Evolutionary conservation across 2,329 filamentous ascomycete genomes (phyloP).

Genomic region (Akanthomyces lecanii): DNA sequence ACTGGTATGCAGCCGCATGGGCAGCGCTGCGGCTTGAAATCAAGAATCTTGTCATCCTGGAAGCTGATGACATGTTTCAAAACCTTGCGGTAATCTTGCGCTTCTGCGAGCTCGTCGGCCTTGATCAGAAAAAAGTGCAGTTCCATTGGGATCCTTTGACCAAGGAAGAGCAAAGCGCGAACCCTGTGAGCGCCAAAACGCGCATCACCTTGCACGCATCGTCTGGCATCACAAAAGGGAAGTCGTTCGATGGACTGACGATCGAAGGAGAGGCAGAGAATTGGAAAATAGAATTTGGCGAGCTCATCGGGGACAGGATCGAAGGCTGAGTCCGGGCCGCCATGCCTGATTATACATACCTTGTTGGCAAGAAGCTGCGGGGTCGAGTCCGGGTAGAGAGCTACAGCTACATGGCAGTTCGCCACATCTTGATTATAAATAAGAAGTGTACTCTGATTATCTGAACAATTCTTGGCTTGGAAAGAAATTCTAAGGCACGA

Average conservation of each 20-base stretch:
- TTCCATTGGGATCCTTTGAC: not conserved
- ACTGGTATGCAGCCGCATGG: constrained; percentile 2
- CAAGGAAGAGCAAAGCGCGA: not conserved
- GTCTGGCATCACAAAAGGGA: constrained; percentile 1
- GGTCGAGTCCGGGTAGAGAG: not conserved
- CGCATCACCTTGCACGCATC: not conserved
- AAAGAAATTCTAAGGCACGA: not conserved
- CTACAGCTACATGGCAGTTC: not conserved
- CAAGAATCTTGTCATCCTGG: not conserved
- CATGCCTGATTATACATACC: constrained; percentile 14
- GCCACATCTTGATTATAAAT: no score
- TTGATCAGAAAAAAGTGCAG: not conserved
- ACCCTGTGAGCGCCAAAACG: not conserved
- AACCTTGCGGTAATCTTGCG: not conserved
- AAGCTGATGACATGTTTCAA: not conserved
- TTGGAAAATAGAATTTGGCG: constrained; percentile 20
- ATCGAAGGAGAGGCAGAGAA: constrained; percentile 17
- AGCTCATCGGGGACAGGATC: constrained; percentile 5
- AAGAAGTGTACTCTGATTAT: no score
- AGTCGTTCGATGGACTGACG: constrained; percentile 16
- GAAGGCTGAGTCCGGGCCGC: constrained; percentile 14
- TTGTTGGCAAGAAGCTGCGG: not conserved
- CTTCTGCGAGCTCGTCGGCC: not conserved
- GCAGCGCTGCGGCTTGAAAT: not conserved
- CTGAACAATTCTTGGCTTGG: no score